Percentiles rank a stretch among this genome's conserved stretches.
Evolutionary conservation across 495 filamentous ascomycete species (phyloP).

Genomic region (Trichoderma asperelloides): DNA sequence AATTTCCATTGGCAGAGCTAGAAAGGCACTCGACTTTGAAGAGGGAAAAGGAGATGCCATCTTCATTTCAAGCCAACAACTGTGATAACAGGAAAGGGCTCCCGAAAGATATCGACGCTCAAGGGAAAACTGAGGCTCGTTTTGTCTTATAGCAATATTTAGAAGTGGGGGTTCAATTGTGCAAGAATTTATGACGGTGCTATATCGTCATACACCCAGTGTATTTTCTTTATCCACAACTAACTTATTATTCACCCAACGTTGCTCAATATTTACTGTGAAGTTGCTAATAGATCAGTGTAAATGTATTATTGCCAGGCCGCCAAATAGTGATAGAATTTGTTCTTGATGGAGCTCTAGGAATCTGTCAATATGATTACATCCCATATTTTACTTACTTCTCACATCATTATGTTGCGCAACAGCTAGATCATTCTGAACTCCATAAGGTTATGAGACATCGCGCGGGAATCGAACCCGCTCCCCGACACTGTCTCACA

Average conservation of each 20-base stretch:
- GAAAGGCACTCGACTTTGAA: not conserved
- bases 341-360: no score
- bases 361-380: no score
- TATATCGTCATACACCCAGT: not conserved
- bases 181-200: not conserved
- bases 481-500: no score
- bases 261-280: no score
- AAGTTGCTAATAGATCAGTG: no score
- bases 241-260: not conserved
- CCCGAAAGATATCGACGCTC: not conserved
- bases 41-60: not conserved
- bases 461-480: no score
- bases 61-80: not conserved
- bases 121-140: not conserved
- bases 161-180: not conserved
- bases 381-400: no score
- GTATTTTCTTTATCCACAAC: not conserved
- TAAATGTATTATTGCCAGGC: no score
- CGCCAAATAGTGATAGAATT: no score
- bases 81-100: not conserved
- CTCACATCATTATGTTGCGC: no score
- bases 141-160: not conserved
- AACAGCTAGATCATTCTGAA: no score
- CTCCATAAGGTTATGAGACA: no score
- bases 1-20: not conserved